Conservation (phyloP, 441 rosid species). For the Codiaeum variegatum region DNA sequence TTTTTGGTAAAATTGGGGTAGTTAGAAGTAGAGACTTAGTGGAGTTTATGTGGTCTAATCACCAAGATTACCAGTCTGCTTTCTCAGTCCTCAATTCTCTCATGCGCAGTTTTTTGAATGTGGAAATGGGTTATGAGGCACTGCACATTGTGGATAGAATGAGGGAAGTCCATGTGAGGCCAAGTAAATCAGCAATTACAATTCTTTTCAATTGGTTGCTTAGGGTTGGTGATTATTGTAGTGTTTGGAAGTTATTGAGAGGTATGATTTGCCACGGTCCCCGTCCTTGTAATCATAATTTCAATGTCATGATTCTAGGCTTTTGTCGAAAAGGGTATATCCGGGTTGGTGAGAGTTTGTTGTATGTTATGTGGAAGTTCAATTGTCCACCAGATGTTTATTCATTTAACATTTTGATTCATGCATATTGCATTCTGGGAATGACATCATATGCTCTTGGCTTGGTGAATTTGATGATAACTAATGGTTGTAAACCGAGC, state of each 20-base stretch:
- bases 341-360: conserved; percentile 47
- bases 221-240: conserved; percentile 52
- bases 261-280: conserved; percentile 56
- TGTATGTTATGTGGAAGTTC: conserved; percentile 51
- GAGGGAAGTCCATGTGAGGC: conserved; percentile 46
- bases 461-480: conserved; percentile 52
- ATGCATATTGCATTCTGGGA: conserved; percentile 48
- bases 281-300: conserved; percentile 37
- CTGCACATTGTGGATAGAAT: conserved; percentile 43
- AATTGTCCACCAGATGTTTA: conserved; percentile 50
- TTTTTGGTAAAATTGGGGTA: conserved; percentile 47
- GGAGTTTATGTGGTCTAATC: conserved; percentile 54
- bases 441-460: conserved; percentile 34
- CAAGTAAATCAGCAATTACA: conserved; percentile 50
- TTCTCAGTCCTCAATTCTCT: conserved; percentile 58
- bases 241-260: conserved; percentile 62
- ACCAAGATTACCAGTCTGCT: conserved; percentile 43
- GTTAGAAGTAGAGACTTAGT: conserved; percentile 41
- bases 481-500: conserved; percentile 49
- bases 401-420: conserved; percentile 55
- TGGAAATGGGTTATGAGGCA: conserved; percentile 40
- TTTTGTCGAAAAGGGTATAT: conserved; percentile 51
- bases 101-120: conserved; percentile 52
- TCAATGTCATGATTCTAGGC: conserved; percentile 51
- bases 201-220: conserved; percentile 52